Base-by-base conservation (phyloP, 192 early-diverging fungal genomes). In the Mortierella alpina region DNA sequence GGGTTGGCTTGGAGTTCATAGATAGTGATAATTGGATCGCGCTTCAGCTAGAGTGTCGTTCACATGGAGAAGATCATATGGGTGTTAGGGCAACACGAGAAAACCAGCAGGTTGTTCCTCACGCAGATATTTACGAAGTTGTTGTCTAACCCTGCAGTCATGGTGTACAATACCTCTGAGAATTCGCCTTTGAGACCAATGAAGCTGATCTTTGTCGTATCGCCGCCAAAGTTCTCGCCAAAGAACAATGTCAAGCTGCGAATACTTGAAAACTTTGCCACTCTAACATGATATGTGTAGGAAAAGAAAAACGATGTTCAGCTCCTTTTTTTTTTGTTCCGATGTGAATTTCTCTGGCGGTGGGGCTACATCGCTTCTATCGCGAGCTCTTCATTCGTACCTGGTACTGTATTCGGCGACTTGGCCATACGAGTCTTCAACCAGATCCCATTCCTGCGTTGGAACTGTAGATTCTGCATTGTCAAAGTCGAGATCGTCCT, bases 181-280 rank as follows among this genome's bases (percentile, higher is more conserved):
- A 91, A 96, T 70, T 97, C 97, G 48, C 98, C 98, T 64, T 96
- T 94, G 72, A 99, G 90, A 12, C 95, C 95, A 82, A 99, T 84
- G 69, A 92, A 99, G 17, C 76, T 84, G 46, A 99, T 88, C 49
- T 80, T 84, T 20, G 94, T 94, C 4, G 85, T 86, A n/a, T 95
- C 94, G 45, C 72, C 93, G 14, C 91, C 93, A 83, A 91, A 95
- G 71, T 94, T 95, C 6, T 80, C 82, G 5, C 93, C 91, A 73
- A 99, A 92, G 74, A 88, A 97, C 66, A 99, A 70, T 2, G 93
- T 91, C 59, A 99, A 76, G 53, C 90, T 91, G 39, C 94, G 85
- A 20, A 97, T 90, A 70, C 88, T 91, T 44, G 86, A 82, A 64
- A 97, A 96, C 73, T 94, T 94, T 17, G 94, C 83, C 10, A 91